Base-by-base conservation (phyloP, 2,329 filamentous ascomycete genomes). In the Apiospora hydei region DNA sequence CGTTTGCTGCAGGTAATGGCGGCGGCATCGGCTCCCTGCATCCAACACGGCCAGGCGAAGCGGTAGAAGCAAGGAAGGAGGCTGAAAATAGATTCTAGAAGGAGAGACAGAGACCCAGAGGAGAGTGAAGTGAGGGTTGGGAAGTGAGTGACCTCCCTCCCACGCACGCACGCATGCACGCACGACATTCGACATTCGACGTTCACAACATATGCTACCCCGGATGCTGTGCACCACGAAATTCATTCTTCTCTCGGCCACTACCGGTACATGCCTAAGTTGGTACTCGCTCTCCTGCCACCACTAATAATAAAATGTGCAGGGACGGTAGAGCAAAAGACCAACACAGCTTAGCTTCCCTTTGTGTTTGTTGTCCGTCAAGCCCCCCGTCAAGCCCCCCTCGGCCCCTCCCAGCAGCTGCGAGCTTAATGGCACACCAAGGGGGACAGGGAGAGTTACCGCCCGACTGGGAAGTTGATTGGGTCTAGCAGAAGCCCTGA, bases 41-140 rank as follows among this genome's bases (percentile, higher is more conserved):
- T 41, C 57, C 41, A 38, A 64, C 57, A 64, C 57, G 57, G 34
- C 57, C 30, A n/a, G 26, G 13, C 4, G 34, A 64, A n/a, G 57
- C 34, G 57, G 21, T 34, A 34, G 51, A 57, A 30, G 34, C 21
- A 64, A 34, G 57, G 51, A 57, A 30, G 34, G 34, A 64, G 57
- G 57, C 57, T 64, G 18, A 13, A 24, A 41, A 64, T 64, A 64
- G 57, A 64, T n/a, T 64, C 57, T 64, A 61, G 57, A 64, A 64
- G 34, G 57, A 41, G 53, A 64, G 57, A 64, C 30, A 34, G 51
- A 18, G 53, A 61, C 34, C 57, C 34, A 34, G 41, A 64, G n/a
- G 57, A 64, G 57, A n/a, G 30, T n/a, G 57, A 64, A n/a, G 30
- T n/a, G 57, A 64, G 57, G 57, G 57, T 64, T 64, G 57, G 57